Evolutionary conservation across 148 eudicot species (phyloP), one percentile per base, ranked within the genome.

Genomic region (Nepenthes gracilis): DNA sequence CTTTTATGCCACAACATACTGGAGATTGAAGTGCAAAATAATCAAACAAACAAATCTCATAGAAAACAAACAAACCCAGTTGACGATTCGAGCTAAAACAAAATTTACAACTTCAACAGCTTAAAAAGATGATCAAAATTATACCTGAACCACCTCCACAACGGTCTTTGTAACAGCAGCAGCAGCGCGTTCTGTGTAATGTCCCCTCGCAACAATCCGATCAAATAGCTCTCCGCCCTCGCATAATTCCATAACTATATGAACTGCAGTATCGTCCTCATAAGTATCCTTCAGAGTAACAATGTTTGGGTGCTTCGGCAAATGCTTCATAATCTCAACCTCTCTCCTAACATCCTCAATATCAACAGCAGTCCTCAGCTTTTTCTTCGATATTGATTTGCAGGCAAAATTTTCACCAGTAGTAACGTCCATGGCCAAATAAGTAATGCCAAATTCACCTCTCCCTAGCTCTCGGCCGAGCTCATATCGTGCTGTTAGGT

Each of bases 161-260:
- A 81, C 71, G 48, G 83, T 81, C 57, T 70, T 75, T 48, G 66
- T 77, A 15, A 79, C 79, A 74, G 57, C 59, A 40, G 84, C 87
- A 66, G 87, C 87, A 40, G 87, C 87, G 32, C 84, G 70, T 61
- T 82, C 87, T 15, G 87, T 82, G 40, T 79, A 82, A 79, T 82
- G 87, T 12, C 87, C 87, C 12, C 84, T 67, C 12, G 84, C 87
- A 62, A 82, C 87, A 64, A 82, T 79, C 74, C 81, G 64, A 72
- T 82, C 84, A 64, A 79, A 79, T 12, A 82, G 57, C 53, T 82
- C 84, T 11, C 84, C 84, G 15, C 87, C 84, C 56, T 79, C 87
- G 55, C 84, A 82, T 66, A 79, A 66, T 59, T 79, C 87, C 84
- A 79, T 79, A 33, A 79, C 87, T 47, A 82, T 74, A 67, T 79